phyloP scores from a whole-genome alignment of 2,329 filamentous ascomycete genomes.

The Scedosporium aurantiacum region DNA sequence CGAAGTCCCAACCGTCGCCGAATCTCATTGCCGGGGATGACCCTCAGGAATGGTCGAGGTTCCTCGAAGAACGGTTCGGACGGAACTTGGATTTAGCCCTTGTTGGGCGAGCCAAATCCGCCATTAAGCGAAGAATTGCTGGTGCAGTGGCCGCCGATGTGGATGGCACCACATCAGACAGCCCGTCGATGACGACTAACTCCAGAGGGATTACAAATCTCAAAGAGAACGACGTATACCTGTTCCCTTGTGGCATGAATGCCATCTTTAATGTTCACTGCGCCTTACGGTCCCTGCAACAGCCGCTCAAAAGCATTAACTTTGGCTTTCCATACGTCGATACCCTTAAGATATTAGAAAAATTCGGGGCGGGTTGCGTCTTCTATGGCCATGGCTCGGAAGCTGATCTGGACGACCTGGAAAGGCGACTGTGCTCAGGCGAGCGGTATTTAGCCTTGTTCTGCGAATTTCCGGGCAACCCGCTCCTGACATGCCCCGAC shows the following conservation, averaged over 20 bases:
- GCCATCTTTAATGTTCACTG: constrained; percentile 85
- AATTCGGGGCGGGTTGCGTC: constrained; percentile 78
- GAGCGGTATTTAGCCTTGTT: constrained; percentile 76
- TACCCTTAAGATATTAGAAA: constrained; percentile 87
- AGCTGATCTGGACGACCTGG: constrained; percentile 73
- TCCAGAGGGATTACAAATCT: constrained; percentile 52
- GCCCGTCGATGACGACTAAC: constrained; percentile 21
- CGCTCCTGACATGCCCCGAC: constrained; percentile 75
- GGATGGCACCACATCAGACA: constrained; percentile 28
- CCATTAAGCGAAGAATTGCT: constrained; percentile 77
- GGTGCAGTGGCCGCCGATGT: constrained; percentile 67
- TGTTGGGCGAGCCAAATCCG: constrained; percentile 71
- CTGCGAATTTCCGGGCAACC: constrained; percentile 92
- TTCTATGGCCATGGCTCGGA: constrained; percentile 79
- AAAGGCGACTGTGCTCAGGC: constrained; percentile 56
- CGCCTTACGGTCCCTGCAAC: constrained; percentile 53
- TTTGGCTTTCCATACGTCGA: constrained; percentile 98
- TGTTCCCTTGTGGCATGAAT: constrained; percentile 88
- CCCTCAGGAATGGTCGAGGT: constrained; percentile 59
- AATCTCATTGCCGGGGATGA: constrained; percentile 19
- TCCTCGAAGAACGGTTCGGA: constrained; percentile 89
- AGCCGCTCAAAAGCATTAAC: constrained; percentile 64
- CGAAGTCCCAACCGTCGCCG: constrained; percentile 11
- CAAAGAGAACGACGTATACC: constrained; percentile 75
- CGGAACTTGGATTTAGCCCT: constrained; percentile 76